Conservation (phyloP, 176 grass and related monocot species). For the Cenchrus americanus region DNA sequence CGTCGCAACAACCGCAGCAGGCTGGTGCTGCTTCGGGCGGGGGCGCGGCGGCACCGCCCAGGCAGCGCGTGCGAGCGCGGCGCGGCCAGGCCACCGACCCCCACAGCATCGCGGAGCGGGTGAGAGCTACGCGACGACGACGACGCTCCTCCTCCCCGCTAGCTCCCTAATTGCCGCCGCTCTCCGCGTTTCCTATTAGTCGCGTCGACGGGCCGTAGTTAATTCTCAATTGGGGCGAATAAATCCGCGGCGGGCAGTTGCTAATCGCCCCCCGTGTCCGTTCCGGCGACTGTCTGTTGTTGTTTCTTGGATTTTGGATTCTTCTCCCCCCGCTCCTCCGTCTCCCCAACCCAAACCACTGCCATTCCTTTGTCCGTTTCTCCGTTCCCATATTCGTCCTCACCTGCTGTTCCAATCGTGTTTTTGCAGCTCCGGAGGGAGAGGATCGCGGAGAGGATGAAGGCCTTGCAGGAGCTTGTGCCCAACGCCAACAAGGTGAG, state of each 20-base stretch:
- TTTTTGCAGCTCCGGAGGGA: slow-evolving; percentile 85
- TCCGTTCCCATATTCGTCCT: slow-evolving; percentile 15
- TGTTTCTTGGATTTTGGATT: slow-evolving; percentile 45
- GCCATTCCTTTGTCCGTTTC: slow-evolving; percentile 43
- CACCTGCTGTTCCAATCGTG: background rate
- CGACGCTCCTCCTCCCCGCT: background rate
- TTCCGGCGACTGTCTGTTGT: slow-evolving; percentile 5
- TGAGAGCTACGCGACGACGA: slow-evolving; percentile 31
- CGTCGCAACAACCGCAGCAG: slow-evolving; percentile 20
- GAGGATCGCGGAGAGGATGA: slow-evolving; percentile 99
- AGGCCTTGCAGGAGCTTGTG: slow-evolving; percentile 87
- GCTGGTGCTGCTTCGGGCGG: background rate
- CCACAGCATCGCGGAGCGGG: slow-evolving; percentile 94
- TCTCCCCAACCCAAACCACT: slow-evolving; percentile 18
- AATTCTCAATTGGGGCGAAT: slow-evolving; percentile 6
- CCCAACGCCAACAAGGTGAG: slow-evolving; percentile 99
- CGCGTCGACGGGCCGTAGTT: background rate
- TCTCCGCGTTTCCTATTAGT: slow-evolving; percentile 22
- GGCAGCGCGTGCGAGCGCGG: slow-evolving; percentile 68
- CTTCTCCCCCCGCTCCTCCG: background rate
- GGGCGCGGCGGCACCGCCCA: slow-evolving; percentile 61
- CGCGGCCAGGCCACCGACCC: slow-evolving; percentile 89
- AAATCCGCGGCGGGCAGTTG: slow-evolving; percentile 47
- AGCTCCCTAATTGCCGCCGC: slow-evolving; percentile 1
- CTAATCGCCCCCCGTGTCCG: slow-evolving; percentile 39